Evolutionary conservation across 1,284 basidiomycete species (phyloP), one percentile per base, ranked within the genome.

Genomic region (Irpex rosettiformis): DNA sequence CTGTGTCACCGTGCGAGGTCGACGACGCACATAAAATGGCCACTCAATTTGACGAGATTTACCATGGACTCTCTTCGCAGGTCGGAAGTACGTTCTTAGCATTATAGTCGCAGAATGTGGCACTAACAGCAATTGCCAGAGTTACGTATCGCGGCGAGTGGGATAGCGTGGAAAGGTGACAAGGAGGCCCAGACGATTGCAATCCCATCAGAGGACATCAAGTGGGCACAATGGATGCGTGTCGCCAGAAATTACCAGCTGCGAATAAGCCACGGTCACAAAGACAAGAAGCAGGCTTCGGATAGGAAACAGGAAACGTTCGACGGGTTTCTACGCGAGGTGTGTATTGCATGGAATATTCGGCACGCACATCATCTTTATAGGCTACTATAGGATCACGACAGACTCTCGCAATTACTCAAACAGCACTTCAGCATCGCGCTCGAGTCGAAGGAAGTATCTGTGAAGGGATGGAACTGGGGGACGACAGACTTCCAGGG

Each of bases 381-480:
- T 51, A 51, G 27, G 3, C 4, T 18, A 2, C 4, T 22, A 16
- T 62, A 95, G 92, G 93, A 96, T 68, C 88, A 92, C 58, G 93
- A 95, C 62, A 90, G 86, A 66, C 68, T 94, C 5, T 79, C 87
- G 7, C 75, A 80, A 49, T 71, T 94, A n/a, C 73, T 96, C 59
- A 94, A 93, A 72, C 89, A 90, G 65, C 85, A 93, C 74, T 98
- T 95, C 77, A 85, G 83, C 59, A 79, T 96, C 62, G 84, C 89
- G 5, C 79, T 99, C 27, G 96, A 98, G 70, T 84, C 84, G 10
- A 88, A 87, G 70, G 97, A 99, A 67, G 80, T 89, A 18, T 90
- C 92, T 6, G 85, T 96, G 69, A 94, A 94, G 70, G 97, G 97
- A 1, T 99, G 95, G 95, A 99, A 99, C 72, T 99, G 97, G 97